Evolutionary conservation across 1,139 yeast species (phyloP), one percentile per base, ranked within the genome.

Genomic region (Suhomyces coccinellae): DNA sequence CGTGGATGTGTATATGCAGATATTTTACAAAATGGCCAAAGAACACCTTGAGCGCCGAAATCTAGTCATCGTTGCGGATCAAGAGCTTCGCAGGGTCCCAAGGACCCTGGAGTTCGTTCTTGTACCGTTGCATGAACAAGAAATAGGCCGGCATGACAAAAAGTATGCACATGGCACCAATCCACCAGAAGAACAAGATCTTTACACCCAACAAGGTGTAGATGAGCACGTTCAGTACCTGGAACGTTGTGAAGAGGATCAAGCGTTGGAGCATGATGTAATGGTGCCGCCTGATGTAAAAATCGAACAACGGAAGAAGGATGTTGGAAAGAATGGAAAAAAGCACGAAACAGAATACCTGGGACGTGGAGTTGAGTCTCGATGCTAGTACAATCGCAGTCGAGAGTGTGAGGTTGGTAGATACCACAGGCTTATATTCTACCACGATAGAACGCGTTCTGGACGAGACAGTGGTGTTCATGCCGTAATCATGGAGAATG

Each of bases 381-480:
- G 97, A 89, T 0, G 98, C 96, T 30, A 93, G 69, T 7, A 95
- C 95, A 16, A 91, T 87, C 1, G 96, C 93, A 50, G 93, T 91
- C 1, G 95, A 84, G 27, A 93, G 69, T 6, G 96, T 82, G 8
- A 93, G 69, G 55, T 93, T 93, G 15, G 96, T 89, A 0, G 96
- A 83, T 12, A 90, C 60, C 47, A 88, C 85, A 0, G 93, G 85
- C 41, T 69, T 66, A 50, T 75, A 74, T 38, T 56, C 61, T 15
- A 44, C 38, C n/a, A 30, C 28, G 4, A 36, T 36, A 26, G 41
- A 34, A 2, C 40, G 33, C 4, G 47, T 44, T 3, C 52, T 56
- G 6, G 54, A 40, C 45, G 63, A 55, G 2, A 45, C 48, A 17
- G 45, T 31, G 42, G 49, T 37, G 43, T 73, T 71, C 55, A 77